phyloP scores from a whole-genome alignment of 1,139 yeast species.

The Yamadazyma jaroonii region DNA sequence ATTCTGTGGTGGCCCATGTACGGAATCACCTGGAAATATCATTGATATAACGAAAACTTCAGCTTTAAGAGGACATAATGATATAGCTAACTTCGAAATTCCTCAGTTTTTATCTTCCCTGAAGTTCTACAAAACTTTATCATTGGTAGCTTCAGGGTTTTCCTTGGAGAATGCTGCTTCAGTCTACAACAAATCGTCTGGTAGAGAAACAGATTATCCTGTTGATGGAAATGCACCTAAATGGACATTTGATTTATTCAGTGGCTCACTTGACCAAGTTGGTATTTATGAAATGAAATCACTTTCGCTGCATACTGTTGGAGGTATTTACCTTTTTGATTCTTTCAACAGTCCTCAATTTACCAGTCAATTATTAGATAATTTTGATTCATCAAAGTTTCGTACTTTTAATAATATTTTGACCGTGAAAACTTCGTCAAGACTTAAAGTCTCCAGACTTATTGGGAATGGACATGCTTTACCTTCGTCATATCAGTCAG shows the following conservation, averaged over 20 bases:
- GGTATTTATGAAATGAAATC: conserved; percentile 41
- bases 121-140: conserved; percentile 28
- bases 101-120: conserved; percentile 24
- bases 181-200: conserved; percentile 16
- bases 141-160: conserved; percentile 32
- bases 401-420: conserved; percentile 17
- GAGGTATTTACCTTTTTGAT: conserved; percentile 25
- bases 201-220: conserved; percentile 25
- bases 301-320: conserved; percentile 28
- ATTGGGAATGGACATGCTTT: conserved; percentile 29
- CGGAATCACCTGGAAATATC: conserved; percentile 32
- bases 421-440: conserved; percentile 30
- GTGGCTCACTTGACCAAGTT: conserved; percentile 40
- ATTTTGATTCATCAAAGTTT: neutral
- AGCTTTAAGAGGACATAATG: conserved; percentile 32
- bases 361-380: conserved; percentile 3
- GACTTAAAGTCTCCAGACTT: conserved; percentile 28
- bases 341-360: conserved; percentile 25
- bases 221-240: conserved; percentile 19
- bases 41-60: conserved; percentile 15
- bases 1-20: conserved; percentile 37
- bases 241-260: conserved; percentile 30
- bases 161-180: conserved; percentile 19
- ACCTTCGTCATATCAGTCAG: conserved; percentile 32
- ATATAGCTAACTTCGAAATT: conserved; percentile 28